Base-by-base conservation (phyloP, 192 early-diverging fungal species). In the Fimicolochytrium jonesii region DNA sequence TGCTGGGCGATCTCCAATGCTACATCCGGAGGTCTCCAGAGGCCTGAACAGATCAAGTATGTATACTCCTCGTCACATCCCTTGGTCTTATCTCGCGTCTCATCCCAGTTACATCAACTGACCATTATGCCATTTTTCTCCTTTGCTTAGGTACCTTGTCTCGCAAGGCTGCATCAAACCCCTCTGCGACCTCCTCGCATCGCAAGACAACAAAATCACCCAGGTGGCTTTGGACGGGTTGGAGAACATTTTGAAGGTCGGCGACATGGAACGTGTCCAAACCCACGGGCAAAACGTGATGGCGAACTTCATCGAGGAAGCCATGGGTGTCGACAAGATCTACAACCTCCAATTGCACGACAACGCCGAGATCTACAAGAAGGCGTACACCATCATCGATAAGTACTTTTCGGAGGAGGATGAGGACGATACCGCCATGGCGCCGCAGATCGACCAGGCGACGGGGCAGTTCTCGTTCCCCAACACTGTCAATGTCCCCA, bases 1-100 rank as follows among this genome's bases (percentile, higher is more conserved):
- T 99, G 96, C 83, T 99, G 96, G 96, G 96, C 96, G 32, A 88
- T 99, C 37, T 97, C 94, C 6, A 97, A 99, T 61, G 96, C 96
- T 9, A 96, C 93, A 3, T 92, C 95, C n/a, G 92, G 94, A 25
- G 78, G 72, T 29, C 79, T 95, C 18, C 82, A 87, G 61, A 85
- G 88, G 63, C 94, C 95, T 30, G 90, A 94, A 17, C 94, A 95
- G 72, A 95, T 99, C 70, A 85, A 86, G 65, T 94, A 68, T 11
- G 59, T 15, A n/a, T n/a, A n/a, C n/a, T n/a, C n/a, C n/a, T n/a
- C n/a, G n/a, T n/a, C n/a, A n/a, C n/a, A n/a, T n/a, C n/a, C n/a
- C n/a, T n/a, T n/a, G n/a, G n/a, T n/a, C n/a, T n/a, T n/a, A n/a
- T n/a, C n/a, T n/a, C n/a, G n/a, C n/a, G n/a, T n/a, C n/a, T n/a